Base-by-base conservation (phyloP, 2,329 filamentous ascomycete species). In the Fusarium xyrophilum region DNA sequence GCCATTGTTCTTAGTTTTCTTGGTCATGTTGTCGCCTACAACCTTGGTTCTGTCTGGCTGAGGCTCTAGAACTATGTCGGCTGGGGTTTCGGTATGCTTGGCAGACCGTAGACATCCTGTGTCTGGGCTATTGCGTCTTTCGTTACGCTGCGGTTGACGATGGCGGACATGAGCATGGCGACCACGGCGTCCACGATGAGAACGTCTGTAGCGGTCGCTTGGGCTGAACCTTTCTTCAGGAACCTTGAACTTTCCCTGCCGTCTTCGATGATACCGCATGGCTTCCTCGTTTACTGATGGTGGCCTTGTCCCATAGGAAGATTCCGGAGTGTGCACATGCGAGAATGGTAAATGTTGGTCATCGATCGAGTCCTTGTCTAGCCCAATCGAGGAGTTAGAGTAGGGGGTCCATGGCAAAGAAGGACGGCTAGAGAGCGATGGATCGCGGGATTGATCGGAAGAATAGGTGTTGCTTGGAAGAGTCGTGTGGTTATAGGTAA, bases 221-320 rank as follows among this genome's bases (percentile, higher is more conserved):
- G 65, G 50, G 19, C 19, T n/a, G 15, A 36, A 33, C 27, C 17
- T 10, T 14, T 67, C 65, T 8, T 42, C 47, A 12, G 52, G 56
- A 21, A 27, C 28, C 5, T 46, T 25, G 4, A n/a, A 25, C 4
- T 39, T 23, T 8, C 35, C 51, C 4, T 36, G 36, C 15, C 39
- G 40, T 25, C 36, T 57, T 15, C 13, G 23, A 25, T 32, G 21
- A 14, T 23, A 27, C 10, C 46, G 51, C 27, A 54, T 32, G 25
- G 56, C 47, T 39, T 66, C 66, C 9, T 69, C 66, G 12, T 57
- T 43, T n/a, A 57, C 32, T 13, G 60, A 68, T 12, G 60, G 44
- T 32, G 35, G 33, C n/a, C 43, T 61, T 39, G 65, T 56, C 21
- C 57, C 61, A 9, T 48, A 39, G 8, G 65, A 68, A 19, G 65